Base-by-base conservation (phyloP, 208 protist genomes). In the Wallacemonas sp. region DNA sequence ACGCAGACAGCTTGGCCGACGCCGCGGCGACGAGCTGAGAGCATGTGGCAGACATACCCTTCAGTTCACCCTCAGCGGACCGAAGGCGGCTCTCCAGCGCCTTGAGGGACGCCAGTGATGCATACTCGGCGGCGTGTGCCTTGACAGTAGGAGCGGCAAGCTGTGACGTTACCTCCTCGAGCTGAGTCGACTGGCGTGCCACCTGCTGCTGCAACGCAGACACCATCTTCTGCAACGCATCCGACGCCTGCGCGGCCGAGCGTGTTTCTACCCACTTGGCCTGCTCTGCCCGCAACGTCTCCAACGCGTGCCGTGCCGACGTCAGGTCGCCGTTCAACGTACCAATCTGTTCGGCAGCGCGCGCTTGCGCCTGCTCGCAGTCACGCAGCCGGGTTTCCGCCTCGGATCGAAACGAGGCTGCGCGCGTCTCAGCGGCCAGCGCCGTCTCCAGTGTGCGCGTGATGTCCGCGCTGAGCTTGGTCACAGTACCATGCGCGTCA, bases 401-500 rank as follows among this genome's bases (percentile, higher is more conserved):
- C 4, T 24, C 24, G 30, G 52, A 34, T 8, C 52, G 52, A 39
- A 58, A 58, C 32, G 52, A 30, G 30, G 52, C 52, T 5, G 52
- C 6, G 14, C 29, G 9, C 5, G 52, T 58, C 27, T 58, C 52
- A n/a, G 52, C 52, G 4, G 52, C 52, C 9, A 58, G 27, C 14
- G 41, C 29, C 29, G 43, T 68, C 58, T 81, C 70, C 11, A 81
- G 62, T n/a, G 61, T 68, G 6, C 36, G 33, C 1, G 76, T 81
- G 56, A 76, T 48, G 67, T 81, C 76, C 5, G 62, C 44, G 17
- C 70, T 68, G 12, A 81, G 36, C 58, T 71, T 72, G 14, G 60
- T 9, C 14, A 70, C 29, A 8, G 63, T 58, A 9, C 63, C 58
- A 27, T 78, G 65, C 29, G 67, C 36, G 19, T 74, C 69, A 2